Percentiles rank a stretch among this genome's conserved stretches.
These are phyloP conservation scores for Trichothecium sympodiale DNA, from an alignment of 2,329 filamentous ascomycete species.

Conservation along the genomic window DNA sequence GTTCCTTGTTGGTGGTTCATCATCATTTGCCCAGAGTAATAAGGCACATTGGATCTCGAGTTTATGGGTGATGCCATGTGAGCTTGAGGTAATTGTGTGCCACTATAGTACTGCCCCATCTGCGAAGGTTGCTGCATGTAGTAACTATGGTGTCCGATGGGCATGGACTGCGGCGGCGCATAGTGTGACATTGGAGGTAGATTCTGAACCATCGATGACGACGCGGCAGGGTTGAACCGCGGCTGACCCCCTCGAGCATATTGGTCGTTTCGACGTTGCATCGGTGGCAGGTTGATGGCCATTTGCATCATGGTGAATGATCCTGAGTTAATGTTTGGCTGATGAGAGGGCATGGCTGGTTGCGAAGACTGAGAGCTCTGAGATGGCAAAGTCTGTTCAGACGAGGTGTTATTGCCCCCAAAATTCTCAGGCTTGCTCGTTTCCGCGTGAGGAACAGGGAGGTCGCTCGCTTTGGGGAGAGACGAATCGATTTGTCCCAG, in stretches of 20 bases:
- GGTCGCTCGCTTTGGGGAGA: no score
- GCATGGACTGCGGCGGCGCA: conserved; percentile 23
- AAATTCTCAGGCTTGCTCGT: no score
- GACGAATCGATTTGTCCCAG: no score
- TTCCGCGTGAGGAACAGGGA: no score
- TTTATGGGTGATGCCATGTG: conserved; percentile 22
- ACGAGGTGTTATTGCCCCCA: no score
- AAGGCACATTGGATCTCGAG: conserved; percentile 27
- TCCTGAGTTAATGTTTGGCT: background rate
- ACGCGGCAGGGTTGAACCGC: conserved; percentile 20
- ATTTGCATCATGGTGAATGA: conserved; percentile 38
- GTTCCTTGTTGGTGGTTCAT: conserved; percentile 28
- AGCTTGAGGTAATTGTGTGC: conserved; percentile 24
- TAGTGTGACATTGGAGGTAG: conserved; percentile 29
- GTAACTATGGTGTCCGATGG: conserved; percentile 30
- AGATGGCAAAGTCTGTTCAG: no score
- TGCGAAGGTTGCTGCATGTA: conserved; percentile 34
- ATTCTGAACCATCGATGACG: conserved; percentile 26
- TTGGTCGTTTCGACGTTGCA: conserved; percentile 25
- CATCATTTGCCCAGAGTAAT: conserved; percentile 31
- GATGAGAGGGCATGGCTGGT: no score
- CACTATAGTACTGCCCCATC: conserved; percentile 32
- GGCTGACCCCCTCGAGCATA: conserved; percentile 23
- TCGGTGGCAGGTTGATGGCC: conserved; percentile 30
- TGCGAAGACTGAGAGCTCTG: no score